phyloP scores from a whole-genome alignment of 2,329 filamentous ascomycete species.

The Xylariaceae sp. region DNA sequence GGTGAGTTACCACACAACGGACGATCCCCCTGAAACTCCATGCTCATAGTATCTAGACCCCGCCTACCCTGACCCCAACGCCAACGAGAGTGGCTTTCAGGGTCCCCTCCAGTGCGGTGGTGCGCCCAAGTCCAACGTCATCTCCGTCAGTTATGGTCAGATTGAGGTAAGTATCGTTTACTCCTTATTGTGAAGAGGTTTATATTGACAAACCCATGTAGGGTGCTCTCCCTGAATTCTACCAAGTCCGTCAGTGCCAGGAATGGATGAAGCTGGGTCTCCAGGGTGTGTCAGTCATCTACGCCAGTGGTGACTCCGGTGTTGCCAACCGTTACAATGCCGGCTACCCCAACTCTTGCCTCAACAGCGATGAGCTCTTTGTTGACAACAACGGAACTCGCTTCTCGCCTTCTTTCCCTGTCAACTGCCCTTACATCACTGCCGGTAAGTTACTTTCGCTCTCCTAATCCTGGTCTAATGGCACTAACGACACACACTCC shows the following conservation, averaged over 20 bases:
- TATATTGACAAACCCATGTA: not conserved
- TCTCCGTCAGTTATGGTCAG: slow-evolving; percentile 49
- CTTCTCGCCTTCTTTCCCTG: slow-evolving; percentile 19
- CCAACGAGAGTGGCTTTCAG: slow-evolving; percentile 33
- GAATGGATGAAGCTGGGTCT: slow-evolving; percentile 55
- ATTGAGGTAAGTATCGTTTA: slow-evolving; percentile 37
- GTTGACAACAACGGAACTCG: slow-evolving; percentile 20
- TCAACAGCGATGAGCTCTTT: slow-evolving; percentile 15
- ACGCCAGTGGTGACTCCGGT: slow-evolving; percentile 20
- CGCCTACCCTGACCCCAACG: slow-evolving; percentile 30
- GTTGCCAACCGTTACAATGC: slow-evolving; percentile 21
- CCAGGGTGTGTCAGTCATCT: slow-evolving; percentile 42
- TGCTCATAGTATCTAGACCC: slow-evolving; percentile 15
- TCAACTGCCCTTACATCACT: slow-evolving; percentile 22
- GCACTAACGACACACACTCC: not conserved
- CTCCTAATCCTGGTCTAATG: not conserved
- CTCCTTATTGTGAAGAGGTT: not conserved
- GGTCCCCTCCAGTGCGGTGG: slow-evolving; percentile 22
- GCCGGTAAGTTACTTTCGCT: slow-evolving; percentile 7
- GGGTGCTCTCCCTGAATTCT: slow-evolving; percentile 28
- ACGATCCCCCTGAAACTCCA: not conserved
- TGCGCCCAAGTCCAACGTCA: slow-evolving; percentile 43
- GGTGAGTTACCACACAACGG: slow-evolving; percentile 10
- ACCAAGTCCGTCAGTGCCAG: slow-evolving; percentile 47
- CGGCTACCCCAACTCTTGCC: slow-evolving; percentile 21